Evolutionary conservation across 2,329 filamentous ascomycete species (phyloP).

Genomic region (Colletotrichum karsti): DNA sequence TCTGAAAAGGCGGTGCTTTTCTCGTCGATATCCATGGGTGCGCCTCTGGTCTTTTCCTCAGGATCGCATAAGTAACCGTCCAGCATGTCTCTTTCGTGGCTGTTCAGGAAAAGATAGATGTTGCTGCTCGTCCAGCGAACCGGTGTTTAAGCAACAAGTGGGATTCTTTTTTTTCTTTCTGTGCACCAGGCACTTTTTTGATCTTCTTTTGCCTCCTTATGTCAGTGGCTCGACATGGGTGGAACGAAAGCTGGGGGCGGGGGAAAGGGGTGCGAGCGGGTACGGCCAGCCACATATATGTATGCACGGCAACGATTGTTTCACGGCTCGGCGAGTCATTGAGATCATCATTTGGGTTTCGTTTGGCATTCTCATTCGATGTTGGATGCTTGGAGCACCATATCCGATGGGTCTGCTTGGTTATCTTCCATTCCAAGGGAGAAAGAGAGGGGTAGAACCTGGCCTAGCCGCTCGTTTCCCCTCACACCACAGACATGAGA

Average conservation of each 20-base stretch:
- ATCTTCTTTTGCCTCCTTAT: background rate
- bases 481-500: slow-evolving; percentile 1
- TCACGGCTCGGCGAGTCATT: slow-evolving; percentile 17
- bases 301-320: slow-evolving; percentile 67
- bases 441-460: background rate
- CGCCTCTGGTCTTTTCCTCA: background rate
- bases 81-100: background rate
- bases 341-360: background rate
- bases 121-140: background rate
- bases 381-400: slow-evolving; percentile 12
- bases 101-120: too few relatives aligned
- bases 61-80: background rate
- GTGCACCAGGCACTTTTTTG: background rate
- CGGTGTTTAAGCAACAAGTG: background rate
- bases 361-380: slow-evolving; percentile 14
- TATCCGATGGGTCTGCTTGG: background rate
- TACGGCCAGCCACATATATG: slow-evolving; percentile 78
- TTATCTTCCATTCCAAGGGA: background rate
- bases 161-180: background rate
- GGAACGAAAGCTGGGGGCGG: slow-evolving; percentile 42
- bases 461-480: background rate
- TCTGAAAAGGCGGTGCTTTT: slow-evolving; percentile 24
- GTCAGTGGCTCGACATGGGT: background rate
- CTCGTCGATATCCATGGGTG: slow-evolving; percentile 23
- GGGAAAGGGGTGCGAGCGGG: slow-evolving; percentile 63